phyloP scores from a whole-genome alignment of 2,329 filamentous ascomycete genomes.

The Ophiostoma ips region DNA sequence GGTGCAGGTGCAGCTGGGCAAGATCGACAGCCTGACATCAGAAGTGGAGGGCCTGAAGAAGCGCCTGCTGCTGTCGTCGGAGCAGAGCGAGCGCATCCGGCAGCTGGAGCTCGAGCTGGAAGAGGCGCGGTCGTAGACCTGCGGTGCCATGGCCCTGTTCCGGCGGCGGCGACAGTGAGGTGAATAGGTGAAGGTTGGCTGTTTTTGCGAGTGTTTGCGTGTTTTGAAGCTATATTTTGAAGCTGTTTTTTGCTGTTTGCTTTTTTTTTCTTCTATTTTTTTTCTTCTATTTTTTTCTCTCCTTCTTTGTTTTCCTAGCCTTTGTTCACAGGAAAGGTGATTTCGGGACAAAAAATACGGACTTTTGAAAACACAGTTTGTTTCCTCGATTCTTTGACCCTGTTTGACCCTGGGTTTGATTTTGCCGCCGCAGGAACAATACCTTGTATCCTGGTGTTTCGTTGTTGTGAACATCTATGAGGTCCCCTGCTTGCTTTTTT shows the following conservation, averaged over 20 bases:
- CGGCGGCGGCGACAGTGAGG: too few relatives aligned
- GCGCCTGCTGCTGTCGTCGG: conserved; percentile 49
- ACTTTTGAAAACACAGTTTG: background rate
- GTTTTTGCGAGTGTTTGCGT: background rate
- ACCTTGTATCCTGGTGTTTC: too few relatives aligned
- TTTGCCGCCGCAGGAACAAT: background rate
- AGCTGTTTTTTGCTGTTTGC: background rate
- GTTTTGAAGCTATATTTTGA: background rate
- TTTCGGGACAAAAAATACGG: background rate
- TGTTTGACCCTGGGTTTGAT: too few relatives aligned
- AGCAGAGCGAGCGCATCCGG: conserved; percentile 54
- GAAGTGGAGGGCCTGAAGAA: conserved; percentile 75
- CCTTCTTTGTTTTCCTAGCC: background rate
- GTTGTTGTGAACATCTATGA: too few relatives aligned
- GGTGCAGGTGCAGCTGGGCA: conserved; percentile 60
- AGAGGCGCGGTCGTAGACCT: conserved; percentile 40
- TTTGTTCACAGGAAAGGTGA: background rate
- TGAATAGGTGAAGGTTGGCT: background rate
- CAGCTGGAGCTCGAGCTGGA: conserved; percentile 56
- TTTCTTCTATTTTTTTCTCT: background rate
- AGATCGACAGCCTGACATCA: conserved; percentile 53
- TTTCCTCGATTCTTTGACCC: background rate
- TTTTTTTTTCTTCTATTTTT: background rate
- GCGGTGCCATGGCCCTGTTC: too few relatives aligned
- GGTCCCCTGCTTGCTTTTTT: too few relatives aligned